Conservation (phyloP, 176 grass and related monocot genomes). For the Eleusine coracana region DNA sequence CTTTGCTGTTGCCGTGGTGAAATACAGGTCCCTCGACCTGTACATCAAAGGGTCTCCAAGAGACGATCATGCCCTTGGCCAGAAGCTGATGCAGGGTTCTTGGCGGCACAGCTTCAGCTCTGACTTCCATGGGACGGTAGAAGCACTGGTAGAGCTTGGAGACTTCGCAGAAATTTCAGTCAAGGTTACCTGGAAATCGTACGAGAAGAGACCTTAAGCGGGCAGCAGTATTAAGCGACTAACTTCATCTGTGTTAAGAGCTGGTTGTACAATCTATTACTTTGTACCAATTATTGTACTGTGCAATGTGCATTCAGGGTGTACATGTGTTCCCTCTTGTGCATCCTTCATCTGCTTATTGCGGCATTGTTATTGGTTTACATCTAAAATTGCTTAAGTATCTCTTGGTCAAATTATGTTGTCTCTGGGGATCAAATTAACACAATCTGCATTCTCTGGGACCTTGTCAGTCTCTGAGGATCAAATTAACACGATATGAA, state of each 20-base stretch:
- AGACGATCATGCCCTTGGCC: neutral
- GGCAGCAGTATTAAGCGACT: too few relatives aligned
- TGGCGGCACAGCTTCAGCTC: neutral
- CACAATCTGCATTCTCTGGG: too few relatives aligned
- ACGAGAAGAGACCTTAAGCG: neutral
- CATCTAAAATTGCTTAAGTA: too few relatives aligned
- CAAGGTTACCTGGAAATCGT: slow-evolving; percentile 14
- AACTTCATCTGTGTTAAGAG: too few relatives aligned
- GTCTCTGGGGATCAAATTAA: neutral
- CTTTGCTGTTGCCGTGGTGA: neutral
- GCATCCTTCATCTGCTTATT: too few relatives aligned
- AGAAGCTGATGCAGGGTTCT: neutral
- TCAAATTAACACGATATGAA: too few relatives aligned
- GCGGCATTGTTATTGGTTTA: too few relatives aligned
- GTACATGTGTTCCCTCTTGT: too few relatives aligned
- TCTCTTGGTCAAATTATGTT: neutral
- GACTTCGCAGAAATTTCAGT: slow-evolving; percentile 9
- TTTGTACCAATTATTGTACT: too few relatives aligned
- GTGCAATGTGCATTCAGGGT: too few relatives aligned
- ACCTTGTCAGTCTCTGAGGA: too few relatives aligned
- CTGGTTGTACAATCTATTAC: too few relatives aligned
- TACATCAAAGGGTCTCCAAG: neutral
- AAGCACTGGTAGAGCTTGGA: neutral
- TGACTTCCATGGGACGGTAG: neutral
- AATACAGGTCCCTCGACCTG: neutral